A percentile compares a stretch with the other conserved stretches of the same genome.
These are phyloP conservation scores for Piedraia hortae DNA, from an alignment of 2,329 filamentous ascomycete genomes.

Conservation along the genomic window DNA sequence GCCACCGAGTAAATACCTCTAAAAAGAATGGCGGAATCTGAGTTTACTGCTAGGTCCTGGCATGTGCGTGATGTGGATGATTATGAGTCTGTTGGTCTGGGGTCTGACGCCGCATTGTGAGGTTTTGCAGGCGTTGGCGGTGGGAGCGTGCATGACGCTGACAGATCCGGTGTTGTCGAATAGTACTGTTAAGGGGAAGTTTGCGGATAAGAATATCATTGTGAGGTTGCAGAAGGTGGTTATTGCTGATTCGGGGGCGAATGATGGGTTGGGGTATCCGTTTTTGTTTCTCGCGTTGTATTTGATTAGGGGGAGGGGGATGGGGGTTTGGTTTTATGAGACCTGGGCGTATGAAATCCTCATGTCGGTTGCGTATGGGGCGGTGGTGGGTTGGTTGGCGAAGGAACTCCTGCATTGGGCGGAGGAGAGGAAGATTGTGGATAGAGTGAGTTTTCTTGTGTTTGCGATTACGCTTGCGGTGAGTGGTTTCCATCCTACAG, in stretches of 20 bases:
- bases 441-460: slow-evolving; percentile 65
- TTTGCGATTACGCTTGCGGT: slow-evolving; percentile 60
- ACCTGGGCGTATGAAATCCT: slow-evolving; percentile 66
- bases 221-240: slow-evolving; percentile 45
- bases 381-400: slow-evolving; percentile 49
- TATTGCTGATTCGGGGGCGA: slow-evolving; percentile 49
- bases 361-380: slow-evolving; percentile 52
- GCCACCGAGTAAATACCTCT: slow-evolving; percentile 56
- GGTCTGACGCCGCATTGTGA: slow-evolving; percentile 40
- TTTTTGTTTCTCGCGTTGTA: slow-evolving; percentile 71
- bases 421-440: slow-evolving; percentile 53
- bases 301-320: slow-evolving; percentile 45
- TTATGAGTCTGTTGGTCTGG: slow-evolving; percentile 55
- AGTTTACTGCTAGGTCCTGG: slow-evolving; percentile 51
- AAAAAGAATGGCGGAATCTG: slow-evolving; percentile 51
- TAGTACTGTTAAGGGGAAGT: slow-evolving; percentile 77
- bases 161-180: slow-evolving; percentile 75
- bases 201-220: slow-evolving; percentile 73
- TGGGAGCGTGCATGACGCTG: slow-evolving; percentile 72
- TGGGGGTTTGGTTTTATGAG: slow-evolving; percentile 60
- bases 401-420: slow-evolving; percentile 66
- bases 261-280: slow-evolving; percentile 70
- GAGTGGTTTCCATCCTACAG: no score
- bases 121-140: slow-evolving; percentile 51
- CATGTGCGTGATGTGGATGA: slow-evolving; percentile 69